These are phyloP conservation scores for Polyporus tsugae DNA, from an alignment of 1,284 basidiomycete species.

Conservation along the genomic window DNA sequence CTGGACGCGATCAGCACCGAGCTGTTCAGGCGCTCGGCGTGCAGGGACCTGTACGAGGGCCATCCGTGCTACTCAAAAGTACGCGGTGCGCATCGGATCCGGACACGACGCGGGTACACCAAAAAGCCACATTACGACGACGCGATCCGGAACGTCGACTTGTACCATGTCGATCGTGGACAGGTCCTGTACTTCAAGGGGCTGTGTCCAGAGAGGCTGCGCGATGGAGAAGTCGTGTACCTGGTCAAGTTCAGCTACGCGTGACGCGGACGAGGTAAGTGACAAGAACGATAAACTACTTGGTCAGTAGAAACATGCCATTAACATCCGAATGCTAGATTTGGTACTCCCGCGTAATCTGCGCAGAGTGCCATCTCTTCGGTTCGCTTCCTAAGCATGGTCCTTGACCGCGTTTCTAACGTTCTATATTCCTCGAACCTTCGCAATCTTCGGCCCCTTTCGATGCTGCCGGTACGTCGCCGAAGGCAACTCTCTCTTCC, in stretches of 20 bases:
- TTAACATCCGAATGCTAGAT: background rate
- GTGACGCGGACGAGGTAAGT: slow-evolving; percentile 2
- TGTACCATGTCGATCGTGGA: slow-evolving; percentile 13
- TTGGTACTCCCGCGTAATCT: background rate
- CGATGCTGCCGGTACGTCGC: background rate
- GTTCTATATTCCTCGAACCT: background rate
- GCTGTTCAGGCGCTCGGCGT: slow-evolving; percentile 14
- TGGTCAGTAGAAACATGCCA: background rate
- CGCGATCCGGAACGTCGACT: slow-evolving; percentile 18
- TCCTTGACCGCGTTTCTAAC: background rate
- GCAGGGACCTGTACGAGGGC: slow-evolving; percentile 14
- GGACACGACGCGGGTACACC: slow-evolving; percentile 7
- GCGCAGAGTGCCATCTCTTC: background rate
- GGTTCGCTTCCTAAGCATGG: background rate
- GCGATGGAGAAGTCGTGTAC: slow-evolving; percentile 14
- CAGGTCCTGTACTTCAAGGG: slow-evolving; percentile 14
- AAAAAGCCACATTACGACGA: slow-evolving; percentile 8
- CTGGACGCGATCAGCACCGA: slow-evolving; percentile 16
- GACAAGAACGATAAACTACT: background rate
- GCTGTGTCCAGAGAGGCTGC: slow-evolving; percentile 10
- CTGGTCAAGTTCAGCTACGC: slow-evolving; percentile 18
- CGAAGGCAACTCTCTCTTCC: background rate
- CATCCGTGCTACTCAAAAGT: slow-evolving; percentile 15
- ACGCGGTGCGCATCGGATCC: slow-evolving; percentile 5
- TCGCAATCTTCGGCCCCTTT: background rate